Evolutionary conservation across 192 early-diverging fungal genomes (phyloP), one percentile per base, ranked within the genome.

Genomic region (Gonapodya sp.): DNA sequence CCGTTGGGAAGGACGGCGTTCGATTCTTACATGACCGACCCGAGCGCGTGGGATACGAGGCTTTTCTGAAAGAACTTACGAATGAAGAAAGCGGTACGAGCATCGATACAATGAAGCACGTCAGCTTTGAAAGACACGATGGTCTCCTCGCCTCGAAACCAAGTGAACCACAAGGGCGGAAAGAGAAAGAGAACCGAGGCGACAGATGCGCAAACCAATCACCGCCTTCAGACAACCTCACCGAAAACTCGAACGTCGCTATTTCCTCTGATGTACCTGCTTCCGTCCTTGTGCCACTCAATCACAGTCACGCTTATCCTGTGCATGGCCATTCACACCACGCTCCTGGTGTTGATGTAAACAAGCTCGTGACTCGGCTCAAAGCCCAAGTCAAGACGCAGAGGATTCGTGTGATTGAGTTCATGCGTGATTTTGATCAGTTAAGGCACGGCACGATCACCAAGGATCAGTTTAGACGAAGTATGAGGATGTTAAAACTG

Each of bases 401-500:
- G 46, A 74, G 89, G 1, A 85, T 90, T 35, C 83, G 89, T n/a
- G 87, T 90, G 18, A 83, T 83, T 81, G 89, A 90, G 73, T 88
- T 86, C 73, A 84, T 90, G 87, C 37, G 78, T 0, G 89, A 90
- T 81, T 89, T 89, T 85, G 89, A 90, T 78, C 86, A 87, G 35
- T 83, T 89, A 32, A 80, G 82, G 35, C 86, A 89, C 74, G 86
- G 87, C 33, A 81, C 83, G 36, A 87, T 90, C 73, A 89, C 86
- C 0, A 78, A 78, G 36, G 83, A 84, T 80, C 85, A 88, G 79
- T 90, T 90, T 80, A 37, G 84, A 37, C 79, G 89, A 36, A 86
- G 83, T 1, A 74, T 89, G 46, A 88, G 89, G 77, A 82, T 90
- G 1, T 80, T 90, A 0, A 88, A 81, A 78, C 36, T 83, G n/a